Conservation (phyloP, 148 eudicot genomes). For the Pouteria glomerata region DNA sequence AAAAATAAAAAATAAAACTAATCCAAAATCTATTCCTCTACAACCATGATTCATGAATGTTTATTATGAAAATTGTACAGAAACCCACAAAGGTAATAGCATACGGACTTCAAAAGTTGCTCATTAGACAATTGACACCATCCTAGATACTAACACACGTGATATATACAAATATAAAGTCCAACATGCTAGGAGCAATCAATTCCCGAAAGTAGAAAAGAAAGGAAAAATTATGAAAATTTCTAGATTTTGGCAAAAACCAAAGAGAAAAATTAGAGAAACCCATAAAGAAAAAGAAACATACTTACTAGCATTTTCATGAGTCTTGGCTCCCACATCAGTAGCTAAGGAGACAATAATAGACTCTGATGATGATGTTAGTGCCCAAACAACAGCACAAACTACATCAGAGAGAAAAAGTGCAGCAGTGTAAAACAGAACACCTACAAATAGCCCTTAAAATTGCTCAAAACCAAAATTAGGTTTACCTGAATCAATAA, state of each 20-base stretch:
- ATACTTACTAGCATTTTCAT: slow-evolving; percentile 50
- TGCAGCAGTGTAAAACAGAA: slow-evolving; percentile 18
- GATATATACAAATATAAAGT: too few relatives aligned
- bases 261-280: neutral
- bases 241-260: neutral
- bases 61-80: neutral
- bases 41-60: neutral
- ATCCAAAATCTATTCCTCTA: neutral
- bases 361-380: slow-evolving; percentile 30
- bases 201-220: neutral
- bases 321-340: slow-evolving; percentile 27
- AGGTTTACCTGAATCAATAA: neutral
- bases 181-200: neutral
- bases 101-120: neutral
- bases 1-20: neutral
- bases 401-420: slow-evolving; percentile 20
- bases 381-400: slow-evolving; percentile 27
- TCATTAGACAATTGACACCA: too few relatives aligned
- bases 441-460: slow-evolving; percentile 4
- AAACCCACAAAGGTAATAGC: neutral
- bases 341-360: slow-evolving; percentile 19
- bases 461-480: neutral
- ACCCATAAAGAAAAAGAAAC: slow-evolving; percentile 20
- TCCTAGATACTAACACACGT: too few relatives aligned
- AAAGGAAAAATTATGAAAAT: neutral